Evolutionary conservation across 2,329 filamentous ascomycete genomes (phyloP).

Genomic region (Aspergillus pseudotamarii): DNA sequence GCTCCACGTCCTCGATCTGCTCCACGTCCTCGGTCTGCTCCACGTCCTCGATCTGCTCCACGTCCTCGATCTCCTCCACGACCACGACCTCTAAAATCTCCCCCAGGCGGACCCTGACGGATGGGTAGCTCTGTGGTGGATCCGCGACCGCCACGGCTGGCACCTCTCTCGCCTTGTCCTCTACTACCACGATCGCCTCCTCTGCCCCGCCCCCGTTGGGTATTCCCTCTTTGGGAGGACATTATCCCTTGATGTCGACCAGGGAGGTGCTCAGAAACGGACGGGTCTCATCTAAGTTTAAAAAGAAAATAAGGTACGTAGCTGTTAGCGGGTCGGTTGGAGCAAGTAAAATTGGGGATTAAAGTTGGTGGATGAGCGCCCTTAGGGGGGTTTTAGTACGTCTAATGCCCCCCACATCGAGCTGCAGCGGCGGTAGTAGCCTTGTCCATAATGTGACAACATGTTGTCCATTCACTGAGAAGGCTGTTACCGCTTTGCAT

Average conservation of each 20-base stretch:
- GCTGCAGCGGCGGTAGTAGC: not conserved
- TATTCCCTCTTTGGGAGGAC: constrained; percentile 20
- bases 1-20: not conserved
- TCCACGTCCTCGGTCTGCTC: constrained; percentile 9
- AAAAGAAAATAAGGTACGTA: not conserved
- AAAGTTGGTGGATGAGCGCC: not conserved
- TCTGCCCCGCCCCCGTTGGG: constrained; percentile 19
- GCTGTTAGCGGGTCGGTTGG: not conserved
- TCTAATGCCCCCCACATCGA: not conserved
- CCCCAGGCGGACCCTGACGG: constrained; percentile 18
- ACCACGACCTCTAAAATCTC: constrained; percentile 24
- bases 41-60: not conserved
- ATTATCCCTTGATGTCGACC: constrained; percentile 10
- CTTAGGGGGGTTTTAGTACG: not conserved
- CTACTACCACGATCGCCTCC: constrained; percentile 19
- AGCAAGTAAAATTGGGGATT: not conserved
- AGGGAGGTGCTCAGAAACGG: not conserved
- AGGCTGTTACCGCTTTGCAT: not conserved
- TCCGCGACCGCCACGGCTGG: constrained; percentile 31
- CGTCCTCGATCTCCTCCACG: constrained; percentile 1
- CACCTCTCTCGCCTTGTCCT: constrained; percentile 18
- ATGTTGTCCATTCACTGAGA: not conserved
- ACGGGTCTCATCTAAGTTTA: not conserved
- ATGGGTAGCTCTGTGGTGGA: constrained; percentile 25
- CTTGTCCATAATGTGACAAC: not conserved